phyloP scores from a whole-genome alignment of 2,329 filamentous ascomycete genomes.

The Pseudocercospora pini-densiflorae region DNA sequence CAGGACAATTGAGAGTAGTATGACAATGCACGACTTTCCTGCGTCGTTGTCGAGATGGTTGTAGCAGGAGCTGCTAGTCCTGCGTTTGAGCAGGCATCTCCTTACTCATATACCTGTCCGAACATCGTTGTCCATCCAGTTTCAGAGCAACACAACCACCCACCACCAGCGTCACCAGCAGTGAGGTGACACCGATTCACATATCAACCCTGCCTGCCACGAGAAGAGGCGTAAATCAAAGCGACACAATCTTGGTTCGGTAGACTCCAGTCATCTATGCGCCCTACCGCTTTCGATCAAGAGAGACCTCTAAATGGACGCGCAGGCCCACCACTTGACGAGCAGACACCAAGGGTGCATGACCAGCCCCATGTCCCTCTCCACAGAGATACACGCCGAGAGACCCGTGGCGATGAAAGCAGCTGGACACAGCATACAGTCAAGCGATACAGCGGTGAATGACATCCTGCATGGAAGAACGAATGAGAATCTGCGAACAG shows the following conservation, averaged over 20 bases:
- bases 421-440: neutral
- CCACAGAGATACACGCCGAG: neutral
- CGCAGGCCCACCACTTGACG: neutral
- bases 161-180: neutral
- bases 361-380: neutral
- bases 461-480: neutral
- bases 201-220: slow-evolving; percentile 3
- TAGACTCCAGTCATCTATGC: slow-evolving; percentile 4
- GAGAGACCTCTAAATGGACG: neutral
- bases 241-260: slow-evolving; percentile 10
- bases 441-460: neutral
- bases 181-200: neutral
- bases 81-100: neutral
- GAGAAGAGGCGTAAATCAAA: neutral
- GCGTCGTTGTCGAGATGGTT: neutral
- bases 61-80: neutral
- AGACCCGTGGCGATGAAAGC: neutral
- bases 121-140: neutral
- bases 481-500: slow-evolving; percentile 8
- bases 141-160: neutral
- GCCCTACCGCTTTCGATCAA: neutral
- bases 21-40: neutral
- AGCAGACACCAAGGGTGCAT: neutral
- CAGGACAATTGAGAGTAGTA: neutral
- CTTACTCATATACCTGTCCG: slow-evolving; percentile 14